These are phyloP conservation scores for Blastocladiella emersonii DNA, from an alignment of 371 early-diverging fungal species.

Conservation along the genomic window DNA sequence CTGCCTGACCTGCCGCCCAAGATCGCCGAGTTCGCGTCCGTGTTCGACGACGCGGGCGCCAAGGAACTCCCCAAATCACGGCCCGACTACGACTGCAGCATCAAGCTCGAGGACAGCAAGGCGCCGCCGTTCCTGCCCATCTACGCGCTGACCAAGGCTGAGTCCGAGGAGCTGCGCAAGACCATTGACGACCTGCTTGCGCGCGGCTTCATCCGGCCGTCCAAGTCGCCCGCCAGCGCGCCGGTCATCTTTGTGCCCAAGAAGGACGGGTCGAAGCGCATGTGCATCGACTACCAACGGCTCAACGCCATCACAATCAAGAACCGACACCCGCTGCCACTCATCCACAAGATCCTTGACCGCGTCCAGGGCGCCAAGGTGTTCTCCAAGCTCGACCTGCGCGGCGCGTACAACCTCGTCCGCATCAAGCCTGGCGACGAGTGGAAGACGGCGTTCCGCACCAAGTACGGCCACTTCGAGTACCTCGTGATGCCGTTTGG, in stretches of 20 bases:
- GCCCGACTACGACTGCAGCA: too few species aligned
- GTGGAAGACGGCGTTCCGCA: slow-evolving; percentile 36
- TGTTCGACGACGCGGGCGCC: not conserved
- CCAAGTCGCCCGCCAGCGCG: too few species aligned
- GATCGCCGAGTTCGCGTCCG: not conserved
- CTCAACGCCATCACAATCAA: slow-evolving; percentile 30
- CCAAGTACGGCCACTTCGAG: slow-evolving; percentile 24
- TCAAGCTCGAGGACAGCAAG: too few species aligned
- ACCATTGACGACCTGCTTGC: too few species aligned
- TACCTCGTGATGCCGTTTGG: slow-evolving; percentile 38
- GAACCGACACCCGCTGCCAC: slow-evolving; percentile 27
- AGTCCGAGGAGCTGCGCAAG: too few species aligned
- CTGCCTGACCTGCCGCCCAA: not conserved
- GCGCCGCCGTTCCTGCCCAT: too few species aligned
- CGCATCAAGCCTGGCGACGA: slow-evolving; percentile 13
- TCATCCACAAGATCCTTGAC: slow-evolving; percentile 28
- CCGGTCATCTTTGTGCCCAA: slow-evolving; percentile 34
- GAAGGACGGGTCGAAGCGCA: slow-evolving; percentile 30
- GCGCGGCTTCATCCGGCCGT: too few species aligned
- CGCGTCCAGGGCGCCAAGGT: slow-evolving; percentile 15
- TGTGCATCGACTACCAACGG: slow-evolving; percentile 34
- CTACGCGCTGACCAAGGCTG: too few species aligned
- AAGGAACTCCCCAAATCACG: not conserved
- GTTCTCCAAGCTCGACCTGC: slow-evolving; percentile 36
- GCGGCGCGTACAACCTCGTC: slow-evolving; percentile 25